A percentile compares a stretch with the other conserved stretches of the same genome.
Evolutionary conservation across 2,329 filamentous ascomycete genomes (phyloP).

Genomic region (Beauveria sp.): DNA sequence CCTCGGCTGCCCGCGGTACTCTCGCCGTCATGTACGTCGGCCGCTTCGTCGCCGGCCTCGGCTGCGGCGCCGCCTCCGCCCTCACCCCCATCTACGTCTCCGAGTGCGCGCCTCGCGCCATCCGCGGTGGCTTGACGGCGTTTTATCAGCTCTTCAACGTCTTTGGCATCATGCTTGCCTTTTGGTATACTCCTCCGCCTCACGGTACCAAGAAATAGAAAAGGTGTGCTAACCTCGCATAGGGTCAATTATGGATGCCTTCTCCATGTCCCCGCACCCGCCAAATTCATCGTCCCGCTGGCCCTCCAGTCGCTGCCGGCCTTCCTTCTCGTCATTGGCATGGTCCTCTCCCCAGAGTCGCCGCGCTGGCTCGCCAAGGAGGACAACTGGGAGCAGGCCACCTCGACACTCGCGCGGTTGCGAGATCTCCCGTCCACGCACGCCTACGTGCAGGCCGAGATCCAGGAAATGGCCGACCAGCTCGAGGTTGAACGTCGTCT

Average conservation of each 20-base stretch:
- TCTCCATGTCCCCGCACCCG: slow-evolving; percentile 37
- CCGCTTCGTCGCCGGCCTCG: slow-evolving; percentile 44
- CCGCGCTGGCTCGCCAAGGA: slow-evolving; percentile 61
- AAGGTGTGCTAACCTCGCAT: slow-evolving; percentile 17
- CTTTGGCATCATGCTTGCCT: slow-evolving; percentile 34
- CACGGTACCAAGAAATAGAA: too few species aligned
- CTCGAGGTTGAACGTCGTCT: slow-evolving; percentile 56
- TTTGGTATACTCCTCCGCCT: slow-evolving; percentile 22
- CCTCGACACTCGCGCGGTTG: slow-evolving; percentile 45
- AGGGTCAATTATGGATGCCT: slow-evolving; percentile 50
- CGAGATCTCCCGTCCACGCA: slow-evolving; percentile 42
- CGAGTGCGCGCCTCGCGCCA: slow-evolving; percentile 42
- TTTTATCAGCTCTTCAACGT: slow-evolving; percentile 45
- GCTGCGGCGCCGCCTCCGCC: slow-evolving; percentile 42
- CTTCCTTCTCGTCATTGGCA: slow-evolving; percentile 49
- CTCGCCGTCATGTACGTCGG: slow-evolving; percentile 59
- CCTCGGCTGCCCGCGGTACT: slow-evolving; percentile 44
- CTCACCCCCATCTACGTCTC: slow-evolving; percentile 38
- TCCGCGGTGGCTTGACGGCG: slow-evolving; percentile 41
- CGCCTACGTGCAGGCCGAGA: slow-evolving; percentile 49
- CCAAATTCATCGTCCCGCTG: slow-evolving; percentile 54
- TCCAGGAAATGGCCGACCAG: slow-evolving; percentile 53
- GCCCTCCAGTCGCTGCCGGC: slow-evolving; percentile 59
- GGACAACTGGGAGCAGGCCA: slow-evolving; percentile 60
- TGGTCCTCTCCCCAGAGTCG: slow-evolving; percentile 51